A percentile compares a stretch with the other conserved stretches of the same genome.
phyloP scores from a whole-genome alignment of 768 basidiomycete genomes.

The Cystoderma amianthinum region DNA sequence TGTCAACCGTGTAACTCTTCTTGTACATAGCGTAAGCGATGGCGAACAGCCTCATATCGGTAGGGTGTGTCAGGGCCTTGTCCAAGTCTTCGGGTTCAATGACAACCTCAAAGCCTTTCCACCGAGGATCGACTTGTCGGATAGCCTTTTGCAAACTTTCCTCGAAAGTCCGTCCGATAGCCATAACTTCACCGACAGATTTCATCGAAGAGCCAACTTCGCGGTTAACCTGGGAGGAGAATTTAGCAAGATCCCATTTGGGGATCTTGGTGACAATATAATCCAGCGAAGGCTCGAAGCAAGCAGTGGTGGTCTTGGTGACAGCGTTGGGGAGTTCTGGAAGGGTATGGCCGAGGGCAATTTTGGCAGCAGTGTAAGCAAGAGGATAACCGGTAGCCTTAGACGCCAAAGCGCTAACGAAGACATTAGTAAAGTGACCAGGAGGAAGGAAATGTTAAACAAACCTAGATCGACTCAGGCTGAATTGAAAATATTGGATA shows the following conservation, averaged over 20 bases:
- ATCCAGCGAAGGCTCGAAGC: conserved; percentile 97
- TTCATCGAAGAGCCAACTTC: conserved; percentile 98
- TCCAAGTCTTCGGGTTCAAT: conserved; percentile 84
- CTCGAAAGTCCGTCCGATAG: conserved; percentile 98
- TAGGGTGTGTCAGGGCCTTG: conserved; percentile 70
- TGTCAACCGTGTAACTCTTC: conserved; percentile 84
- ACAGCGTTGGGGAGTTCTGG: conserved; percentile 98
- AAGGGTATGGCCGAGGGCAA: conserved; percentile 94
- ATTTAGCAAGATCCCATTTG: conserved; percentile 99
- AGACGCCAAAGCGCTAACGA: conserved; percentile 81
- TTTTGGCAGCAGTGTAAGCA: conserved; percentile 98
- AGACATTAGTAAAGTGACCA: conserved; percentile 4
- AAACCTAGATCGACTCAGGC: conserved; percentile 76
- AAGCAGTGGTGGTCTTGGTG: conserved; percentile 98
- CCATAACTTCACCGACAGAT: conserved; percentile 99
- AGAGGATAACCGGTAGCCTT: conserved; percentile 99
- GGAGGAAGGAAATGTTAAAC: conserved; percentile 7
- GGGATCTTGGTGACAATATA: conserved; percentile 99
- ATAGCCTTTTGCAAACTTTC: conserved; percentile 98
- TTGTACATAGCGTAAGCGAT: conserved; percentile 98
- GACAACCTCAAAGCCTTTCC: conserved; percentile 96
- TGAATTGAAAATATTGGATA: too few species aligned
- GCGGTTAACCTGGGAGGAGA: conserved; percentile 88
- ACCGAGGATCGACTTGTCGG: conserved; percentile 94
- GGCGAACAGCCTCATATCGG: conserved; percentile 94